Conservation (phyloP, 2,329 filamentous ascomycete species). For the Cytospora schulzeri region DNA sequence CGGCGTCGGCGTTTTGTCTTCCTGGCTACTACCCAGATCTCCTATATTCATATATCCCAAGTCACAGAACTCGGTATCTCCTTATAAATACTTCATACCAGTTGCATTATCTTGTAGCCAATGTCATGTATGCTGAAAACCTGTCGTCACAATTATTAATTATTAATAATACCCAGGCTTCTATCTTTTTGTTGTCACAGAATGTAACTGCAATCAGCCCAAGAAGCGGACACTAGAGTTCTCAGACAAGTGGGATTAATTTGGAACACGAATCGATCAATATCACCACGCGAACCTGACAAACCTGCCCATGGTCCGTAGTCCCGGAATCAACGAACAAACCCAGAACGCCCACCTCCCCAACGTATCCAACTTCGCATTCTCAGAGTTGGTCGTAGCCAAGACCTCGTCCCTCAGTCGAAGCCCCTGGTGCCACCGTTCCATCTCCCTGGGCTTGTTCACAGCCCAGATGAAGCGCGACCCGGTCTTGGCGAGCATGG, state of each 20-base stretch:
- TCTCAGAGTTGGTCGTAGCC: slow-evolving; percentile 6
- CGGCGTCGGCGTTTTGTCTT: too few species aligned
- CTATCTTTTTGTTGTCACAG: too few species aligned
- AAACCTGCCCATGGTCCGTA: slow-evolving; percentile 7
- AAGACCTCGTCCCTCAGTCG: slow-evolving; percentile 11
- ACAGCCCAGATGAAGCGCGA: slow-evolving; percentile 19
- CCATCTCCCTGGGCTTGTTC: slow-evolving; percentile 17
- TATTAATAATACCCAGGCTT: too few species aligned
- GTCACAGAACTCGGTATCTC: too few species aligned
- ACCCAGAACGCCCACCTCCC: slow-evolving; percentile 7
- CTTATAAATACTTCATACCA: too few species aligned
- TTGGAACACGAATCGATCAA: neutral
- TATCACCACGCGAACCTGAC: slow-evolving; percentile 24
- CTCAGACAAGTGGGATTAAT: neutral
- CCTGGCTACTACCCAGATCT: too few species aligned
- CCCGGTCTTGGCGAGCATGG: slow-evolving; percentile 18
- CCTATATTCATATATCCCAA: too few species aligned
- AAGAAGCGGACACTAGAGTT: neutral
- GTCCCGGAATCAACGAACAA: slow-evolving; percentile 11
- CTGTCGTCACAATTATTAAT: too few species aligned
- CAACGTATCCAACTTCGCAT: neutral
- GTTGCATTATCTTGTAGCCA: too few species aligned
- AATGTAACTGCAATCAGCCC: too few species aligned
- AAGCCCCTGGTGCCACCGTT: slow-evolving; percentile 7
- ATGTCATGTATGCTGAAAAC: too few species aligned